Base-by-base conservation (phyloP, 108 stramenopile genomes). In the Cyclotella choctawhatcheeana region DNA sequence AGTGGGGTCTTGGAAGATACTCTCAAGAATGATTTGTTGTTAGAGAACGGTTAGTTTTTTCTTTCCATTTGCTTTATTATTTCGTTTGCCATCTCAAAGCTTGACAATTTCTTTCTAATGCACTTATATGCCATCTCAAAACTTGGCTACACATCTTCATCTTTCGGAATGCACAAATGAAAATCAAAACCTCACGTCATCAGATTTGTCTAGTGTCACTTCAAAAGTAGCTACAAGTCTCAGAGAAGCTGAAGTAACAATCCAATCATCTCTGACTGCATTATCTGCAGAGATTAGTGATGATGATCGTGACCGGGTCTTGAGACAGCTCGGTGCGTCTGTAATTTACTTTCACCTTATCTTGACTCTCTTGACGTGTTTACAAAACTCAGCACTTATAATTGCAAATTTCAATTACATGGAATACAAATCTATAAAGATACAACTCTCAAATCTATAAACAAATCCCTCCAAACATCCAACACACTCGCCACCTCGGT, bases 1-100 rank as follows among this genome's bases (percentile, higher is more conserved):
- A 30, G 55, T 17, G 55, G 29, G 2, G 55, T 56, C 1, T 27
- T n/a, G 55, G 55, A 30, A 30, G 55, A 56, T 27, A 56, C 55
- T 3, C 3, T 30, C 12, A 56, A 56, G 55, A 56, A 56, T 30
- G 55, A 56, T 56, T 56, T 56, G 29, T 56, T 56, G 55, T 56
- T 56, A 30, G 55, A 56, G 55, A 56, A 31, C 12, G 55, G 55
- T 56, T 1, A 56, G 55, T 50, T 20, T 4, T n/a, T 50, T 16
- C n/a, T 20, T n/a, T n/a, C n/a, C n/a, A n/a, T n/a, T n/a, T n/a
- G n/a, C n/a, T n/a, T n/a, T n/a, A n/a, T n/a, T n/a, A n/a, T n/a
- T n/a, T n/a, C n/a, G n/a, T n/a, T n/a, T n/a, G n/a, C n/a, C n/a
- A n/a, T n/a, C n/a, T n/a, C n/a, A n/a, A n/a, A n/a, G n/a, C n/a